Evolutionary conservation across 1,139 yeast genomes (phyloP).

Genomic region (Debaryomyces sp.): DNA sequence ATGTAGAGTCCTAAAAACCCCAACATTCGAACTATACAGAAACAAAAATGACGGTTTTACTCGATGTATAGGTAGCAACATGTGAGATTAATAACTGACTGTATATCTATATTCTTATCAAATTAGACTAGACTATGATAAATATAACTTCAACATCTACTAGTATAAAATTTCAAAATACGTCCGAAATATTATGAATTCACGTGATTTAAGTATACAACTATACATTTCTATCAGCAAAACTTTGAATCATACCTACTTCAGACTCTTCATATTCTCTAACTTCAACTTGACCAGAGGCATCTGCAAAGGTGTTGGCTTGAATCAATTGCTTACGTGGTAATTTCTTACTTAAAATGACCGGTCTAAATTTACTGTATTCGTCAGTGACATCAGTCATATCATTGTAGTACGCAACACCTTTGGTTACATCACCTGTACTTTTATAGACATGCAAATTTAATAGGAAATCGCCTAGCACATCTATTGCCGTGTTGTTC

Average conservation of each 20-base stretch:
- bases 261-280: conserved; percentile 76
- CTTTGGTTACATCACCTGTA: conserved; percentile 69
- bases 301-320: conserved; percentile 61
- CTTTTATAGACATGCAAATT: conserved; percentile 79
- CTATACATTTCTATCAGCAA: conserved; percentile 58
- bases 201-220: background rate
- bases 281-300: conserved; percentile 49
- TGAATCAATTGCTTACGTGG: conserved; percentile 87
- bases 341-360: conserved; percentile 68
- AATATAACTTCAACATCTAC: background rate
- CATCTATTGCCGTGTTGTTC: conserved; percentile 66
- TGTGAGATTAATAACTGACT: background rate
- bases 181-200: background rate
- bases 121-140: background rate
- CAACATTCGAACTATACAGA: conserved; percentile 1
- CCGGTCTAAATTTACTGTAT: conserved; percentile 64
- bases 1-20: conserved; percentile 3
- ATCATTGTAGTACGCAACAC: conserved; percentile 62
- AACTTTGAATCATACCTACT: conserved; percentile 77
- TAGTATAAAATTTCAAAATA: background rate
- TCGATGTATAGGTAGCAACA: conserved; percentile 6
- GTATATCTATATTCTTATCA: background rate
- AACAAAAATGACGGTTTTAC: conserved; percentile 2
- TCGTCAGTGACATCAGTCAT: conserved; percentile 70
- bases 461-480: conserved; percentile 70